phyloP scores from a whole-genome alignment of 306 rosid genomes.

The Prunus mume region DNA sequence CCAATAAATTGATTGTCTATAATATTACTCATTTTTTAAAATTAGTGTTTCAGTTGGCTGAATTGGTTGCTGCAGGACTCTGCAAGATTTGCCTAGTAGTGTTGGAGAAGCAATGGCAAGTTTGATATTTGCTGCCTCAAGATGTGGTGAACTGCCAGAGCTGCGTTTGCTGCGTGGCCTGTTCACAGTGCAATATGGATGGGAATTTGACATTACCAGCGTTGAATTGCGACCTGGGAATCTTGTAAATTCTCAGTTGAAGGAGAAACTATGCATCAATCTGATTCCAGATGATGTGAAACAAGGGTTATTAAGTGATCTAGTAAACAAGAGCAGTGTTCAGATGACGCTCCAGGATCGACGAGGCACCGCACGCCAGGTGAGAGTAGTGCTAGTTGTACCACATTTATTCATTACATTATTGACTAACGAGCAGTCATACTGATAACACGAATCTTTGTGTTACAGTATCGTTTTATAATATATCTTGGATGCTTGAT shows the following conservation, averaged over 20 bases:
- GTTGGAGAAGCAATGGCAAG: conserved; percentile 32
- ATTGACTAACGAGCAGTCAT: background rate
- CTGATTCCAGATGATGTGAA: conserved; percentile 4
- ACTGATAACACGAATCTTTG: no score
- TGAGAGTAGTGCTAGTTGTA: background rate
- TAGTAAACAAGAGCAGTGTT: background rate
- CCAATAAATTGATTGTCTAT: no score
- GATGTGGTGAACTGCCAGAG: conserved; percentile 37
- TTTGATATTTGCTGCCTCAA: conserved; percentile 34
- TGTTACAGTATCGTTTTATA: no score
- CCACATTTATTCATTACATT: background rate
- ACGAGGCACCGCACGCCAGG: background rate
- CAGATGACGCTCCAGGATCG: background rate
- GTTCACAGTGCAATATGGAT: conserved; percentile 24
- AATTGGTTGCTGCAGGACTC: background rate
- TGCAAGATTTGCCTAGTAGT: background rate
- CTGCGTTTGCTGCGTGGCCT: conserved; percentile 6
- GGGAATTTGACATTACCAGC: conserved; percentile 11
- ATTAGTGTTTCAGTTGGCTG: background rate
- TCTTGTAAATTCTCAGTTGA: conserved; percentile 13
- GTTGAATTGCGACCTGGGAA: conserved; percentile 22
- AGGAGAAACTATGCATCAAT: conserved; percentile 6
- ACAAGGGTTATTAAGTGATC: background rate
- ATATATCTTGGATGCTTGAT: no score
- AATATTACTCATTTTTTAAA: no score